These are phyloP conservation scores for Solidago caesia DNA, from an alignment of 129 eudicot genomes.

Conservation along the genomic window DNA sequence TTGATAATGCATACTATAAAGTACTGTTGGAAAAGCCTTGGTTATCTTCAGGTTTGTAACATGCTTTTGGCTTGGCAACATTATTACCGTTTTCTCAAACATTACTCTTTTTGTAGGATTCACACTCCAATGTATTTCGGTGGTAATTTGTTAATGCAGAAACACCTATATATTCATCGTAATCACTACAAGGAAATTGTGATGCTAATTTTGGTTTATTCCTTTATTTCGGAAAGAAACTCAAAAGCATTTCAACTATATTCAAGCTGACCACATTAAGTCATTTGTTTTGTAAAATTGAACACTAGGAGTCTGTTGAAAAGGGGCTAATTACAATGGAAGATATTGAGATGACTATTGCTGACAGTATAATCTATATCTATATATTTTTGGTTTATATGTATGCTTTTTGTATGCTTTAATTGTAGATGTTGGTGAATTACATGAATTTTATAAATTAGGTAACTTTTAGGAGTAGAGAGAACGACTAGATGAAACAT, in stretches of 20 bases:
- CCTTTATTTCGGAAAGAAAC: neutral
- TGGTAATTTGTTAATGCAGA: neutral
- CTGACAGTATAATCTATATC: too few species aligned
- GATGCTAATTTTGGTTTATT: neutral
- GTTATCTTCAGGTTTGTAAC: conserved; percentile 67
- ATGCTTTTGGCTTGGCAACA: neutral
- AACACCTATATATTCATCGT: neutral
- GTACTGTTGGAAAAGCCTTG: conserved; percentile 83
- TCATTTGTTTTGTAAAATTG: too few species aligned
- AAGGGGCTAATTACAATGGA: too few species aligned
- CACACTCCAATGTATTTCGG: neutral
- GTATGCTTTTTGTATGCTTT: too few species aligned
- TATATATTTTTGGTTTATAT: too few species aligned
- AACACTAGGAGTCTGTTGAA: too few species aligned
- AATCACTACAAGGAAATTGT: neutral
- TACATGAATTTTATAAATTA: too few species aligned
- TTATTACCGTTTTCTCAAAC: neutral
- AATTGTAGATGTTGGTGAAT: too few species aligned
- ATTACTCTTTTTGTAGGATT: neutral
- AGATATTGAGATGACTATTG: too few species aligned
- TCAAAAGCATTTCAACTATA: neutral
- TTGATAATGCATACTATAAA: conserved; percentile 90
- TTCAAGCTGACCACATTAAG: neutral
- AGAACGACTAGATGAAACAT: too few species aligned
- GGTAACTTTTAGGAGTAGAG: too few species aligned